phyloP scores from a whole-genome alignment of 768 basidiomycete genomes.

The Tricholomella constricta region DNA sequence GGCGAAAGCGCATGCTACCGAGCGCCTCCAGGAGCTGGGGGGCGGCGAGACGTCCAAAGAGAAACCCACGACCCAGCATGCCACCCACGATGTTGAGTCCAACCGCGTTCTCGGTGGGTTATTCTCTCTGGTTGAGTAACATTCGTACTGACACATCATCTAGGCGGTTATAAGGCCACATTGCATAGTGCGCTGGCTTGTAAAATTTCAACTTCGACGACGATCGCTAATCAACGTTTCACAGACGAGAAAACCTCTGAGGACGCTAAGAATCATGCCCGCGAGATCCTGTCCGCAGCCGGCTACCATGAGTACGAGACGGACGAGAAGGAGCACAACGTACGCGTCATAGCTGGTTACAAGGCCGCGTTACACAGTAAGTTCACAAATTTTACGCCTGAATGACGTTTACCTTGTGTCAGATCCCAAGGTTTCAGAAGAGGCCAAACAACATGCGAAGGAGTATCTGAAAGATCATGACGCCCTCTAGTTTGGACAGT shows the following conservation, averaged over 20 bases:
- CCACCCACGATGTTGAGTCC: neutral
- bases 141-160: neutral
- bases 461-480: conserved; percentile 14
- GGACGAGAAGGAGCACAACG: conserved; percentile 40
- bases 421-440: conserved; percentile 21
- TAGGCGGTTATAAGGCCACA: conserved; percentile 55
- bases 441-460: conserved; percentile 16
- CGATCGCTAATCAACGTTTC: neutral
- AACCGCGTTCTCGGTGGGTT: conserved; percentile 16
- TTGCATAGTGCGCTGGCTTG: conserved; percentile 36
- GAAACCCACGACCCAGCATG: neutral
- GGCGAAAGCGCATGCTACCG: conserved; percentile 49
- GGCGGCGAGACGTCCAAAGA: neutral
- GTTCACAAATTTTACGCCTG: neutral
- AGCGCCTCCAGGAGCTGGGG: conserved; percentile 37
- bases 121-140: neutral
- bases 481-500: conserved; percentile 7
- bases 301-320: conserved; percentile 36
- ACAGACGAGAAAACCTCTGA: conserved; percentile 47
- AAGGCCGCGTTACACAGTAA: conserved; percentile 56
- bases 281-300: conserved; percentile 50
- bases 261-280: conserved; percentile 54
- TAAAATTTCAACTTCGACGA: too few relatives aligned
- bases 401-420: neutral
- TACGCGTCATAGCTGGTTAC: conserved; percentile 54